Conservation (phyloP, 2,329 filamentous ascomycete species). For the Bipolaris gigantea region DNA sequence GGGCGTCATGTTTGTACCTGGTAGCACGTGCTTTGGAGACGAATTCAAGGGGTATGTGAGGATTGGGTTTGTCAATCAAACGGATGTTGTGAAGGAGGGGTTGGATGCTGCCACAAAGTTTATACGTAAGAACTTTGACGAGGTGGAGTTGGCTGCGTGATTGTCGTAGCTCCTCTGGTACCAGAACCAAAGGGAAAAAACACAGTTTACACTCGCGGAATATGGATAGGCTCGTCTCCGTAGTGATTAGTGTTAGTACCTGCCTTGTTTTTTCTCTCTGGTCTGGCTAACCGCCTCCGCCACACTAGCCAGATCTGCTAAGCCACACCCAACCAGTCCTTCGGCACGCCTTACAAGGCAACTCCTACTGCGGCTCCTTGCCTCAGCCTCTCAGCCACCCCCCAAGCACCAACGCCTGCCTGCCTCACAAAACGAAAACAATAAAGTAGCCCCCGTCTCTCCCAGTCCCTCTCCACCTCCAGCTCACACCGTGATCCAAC, state of each 20-base stretch:
- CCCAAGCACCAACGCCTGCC: no score
- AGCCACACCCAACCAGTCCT: not conserved
- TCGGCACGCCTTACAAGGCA: not conserved
- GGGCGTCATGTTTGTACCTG: slow-evolving; percentile 75
- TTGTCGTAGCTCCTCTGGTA: not conserved
- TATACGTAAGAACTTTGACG: slow-evolving; percentile 59
- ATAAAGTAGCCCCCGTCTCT: not conserved
- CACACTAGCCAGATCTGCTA: not conserved
- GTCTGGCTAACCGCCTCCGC: not conserved
- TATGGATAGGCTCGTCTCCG: not conserved
- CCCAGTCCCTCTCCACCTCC: not conserved
- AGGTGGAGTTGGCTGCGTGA: slow-evolving; percentile 46
- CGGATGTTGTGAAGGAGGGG: slow-evolving; percentile 67
- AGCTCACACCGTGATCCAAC: no score
- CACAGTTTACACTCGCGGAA: not conserved
- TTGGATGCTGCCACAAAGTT: slow-evolving; percentile 60
- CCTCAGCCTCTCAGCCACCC: not conserved
- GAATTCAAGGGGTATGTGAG: slow-evolving; percentile 74
- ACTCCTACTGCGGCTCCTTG: not conserved
- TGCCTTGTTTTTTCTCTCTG: not conserved
- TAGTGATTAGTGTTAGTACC: not conserved
- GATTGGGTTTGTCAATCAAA: slow-evolving; percentile 75
- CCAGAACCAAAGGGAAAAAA: no score
- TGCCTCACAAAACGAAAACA: not conserved
- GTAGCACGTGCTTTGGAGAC: slow-evolving; percentile 71